phyloP scores from a whole-genome alignment of 164 flowering plant genomes.

The Vitis cinerea region DNA sequence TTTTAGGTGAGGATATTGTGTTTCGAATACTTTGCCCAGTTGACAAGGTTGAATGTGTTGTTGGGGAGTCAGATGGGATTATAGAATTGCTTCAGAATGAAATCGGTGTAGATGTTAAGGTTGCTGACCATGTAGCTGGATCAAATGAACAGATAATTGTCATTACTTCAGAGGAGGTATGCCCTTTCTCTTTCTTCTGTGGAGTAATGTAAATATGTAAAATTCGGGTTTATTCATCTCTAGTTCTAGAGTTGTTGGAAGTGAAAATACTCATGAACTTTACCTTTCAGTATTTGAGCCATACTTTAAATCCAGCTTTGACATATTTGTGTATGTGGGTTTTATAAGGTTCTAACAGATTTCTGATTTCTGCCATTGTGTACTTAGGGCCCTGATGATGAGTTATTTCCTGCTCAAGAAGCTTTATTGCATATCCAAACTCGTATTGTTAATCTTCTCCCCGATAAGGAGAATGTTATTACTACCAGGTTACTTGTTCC shows the following conservation, averaged over 20 bases:
- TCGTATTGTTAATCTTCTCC: slow-evolving; percentile 76
- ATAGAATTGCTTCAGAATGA: slow-evolving; percentile 80
- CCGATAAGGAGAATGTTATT: slow-evolving; percentile 79
- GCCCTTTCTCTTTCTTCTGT: slow-evolving; percentile 4
- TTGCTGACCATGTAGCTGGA: slow-evolving; percentile 64
- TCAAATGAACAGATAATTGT: slow-evolving; percentile 70
- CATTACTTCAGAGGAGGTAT: slow-evolving; percentile 89
- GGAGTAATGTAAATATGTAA: no score
- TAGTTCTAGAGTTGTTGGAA: not conserved
- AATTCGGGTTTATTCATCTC: not conserved
- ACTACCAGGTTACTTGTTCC: slow-evolving; percentile 81
- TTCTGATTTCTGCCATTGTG: not conserved
- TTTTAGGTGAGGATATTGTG: slow-evolving; percentile 66
- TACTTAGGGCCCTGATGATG: slow-evolving; percentile 90
- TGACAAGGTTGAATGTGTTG: slow-evolving; percentile 64
- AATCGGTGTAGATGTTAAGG: slow-evolving; percentile 81
- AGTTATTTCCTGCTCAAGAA: slow-evolving; percentile 97
- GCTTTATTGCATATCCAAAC: slow-evolving; percentile 94
- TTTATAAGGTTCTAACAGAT: not conserved
- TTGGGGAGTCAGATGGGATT: slow-evolving; percentile 82
- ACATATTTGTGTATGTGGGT: not conserved
- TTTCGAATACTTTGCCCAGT: slow-evolving; percentile 89
- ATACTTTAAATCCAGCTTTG: no score
- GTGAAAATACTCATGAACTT: no score
- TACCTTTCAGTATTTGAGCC: not conserved